Base-by-base conservation (phyloP, 805 yeast genomes). In the Cyberlindnera maritima region DNA sequence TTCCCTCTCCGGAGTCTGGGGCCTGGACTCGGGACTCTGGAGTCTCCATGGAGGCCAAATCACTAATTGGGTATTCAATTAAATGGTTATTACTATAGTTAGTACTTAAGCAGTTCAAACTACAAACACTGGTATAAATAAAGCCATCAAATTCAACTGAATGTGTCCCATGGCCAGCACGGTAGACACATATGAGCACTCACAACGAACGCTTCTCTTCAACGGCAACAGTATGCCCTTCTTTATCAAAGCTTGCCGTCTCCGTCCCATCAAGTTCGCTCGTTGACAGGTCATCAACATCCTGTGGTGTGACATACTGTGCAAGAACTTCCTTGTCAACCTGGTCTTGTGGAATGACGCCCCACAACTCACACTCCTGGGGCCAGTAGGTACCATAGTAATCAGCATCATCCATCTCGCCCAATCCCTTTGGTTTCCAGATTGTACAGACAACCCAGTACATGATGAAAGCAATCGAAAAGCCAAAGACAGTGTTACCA, bases 401-500 rank as follows among this genome's bases (percentile, higher is more conserved):
- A 19, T 47, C 50, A 26, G 46, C 50, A 3, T 42, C 46, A 23
- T 47, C 50, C 50, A 41, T 47, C 44, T 47, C 50, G 1, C 50
- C 50, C 8, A 47, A 18, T 3, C 50, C 50, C 31, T 32, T 46
- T 18, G 43, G 43, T 13, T 37, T 41, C 49, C 49, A 46, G 20
- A 46, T 39, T n/a, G 34, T 41, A 21, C 46, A 41, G 3, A 41
- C 32, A 13, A 56, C 49, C 64, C 63, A 69, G 49, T 72, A 71
- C 8, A 67, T 45, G 48, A 61, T 57, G 47, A 73, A 69, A 14
- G 78, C 63, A 28, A 69, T 64, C 18, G 59, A 48, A 47, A 73
- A 74, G 3, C 72, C 70, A 50, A 71, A 73, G 49, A 75, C 62
- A 15, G 71, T 64, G 46, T 72, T 74, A 43, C 75, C 77, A 43